These are phyloP conservation scores for Gonapodya prolifera DNA, from an alignment of 192 early-diverging fungal species.

Conservation along the genomic window DNA sequence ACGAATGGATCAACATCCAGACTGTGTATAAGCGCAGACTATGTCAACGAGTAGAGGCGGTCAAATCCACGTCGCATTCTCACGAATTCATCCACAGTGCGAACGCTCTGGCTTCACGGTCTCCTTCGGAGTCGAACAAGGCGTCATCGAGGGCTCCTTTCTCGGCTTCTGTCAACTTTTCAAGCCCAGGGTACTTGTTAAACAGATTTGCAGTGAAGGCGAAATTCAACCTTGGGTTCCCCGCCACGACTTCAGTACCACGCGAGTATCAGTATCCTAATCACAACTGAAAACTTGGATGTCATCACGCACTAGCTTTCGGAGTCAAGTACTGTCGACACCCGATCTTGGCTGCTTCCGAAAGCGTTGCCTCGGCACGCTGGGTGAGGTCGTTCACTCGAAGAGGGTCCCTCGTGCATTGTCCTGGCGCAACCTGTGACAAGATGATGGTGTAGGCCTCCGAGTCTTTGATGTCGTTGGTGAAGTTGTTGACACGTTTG, in stretches of 20 bases:
- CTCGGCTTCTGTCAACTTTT: slow-evolving; percentile 71
- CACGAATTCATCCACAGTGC: slow-evolving; percentile 97
- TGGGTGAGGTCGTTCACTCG: slow-evolving; percentile 57
- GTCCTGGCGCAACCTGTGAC: slow-evolving; percentile 74
- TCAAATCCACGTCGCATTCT: too few species aligned
- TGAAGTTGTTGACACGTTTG: slow-evolving; percentile 79
- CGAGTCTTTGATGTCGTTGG: slow-evolving; percentile 82
- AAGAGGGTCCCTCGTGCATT: slow-evolving; percentile 72
- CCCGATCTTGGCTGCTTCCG: slow-evolving; percentile 82
- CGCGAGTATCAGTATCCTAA: too few species aligned
- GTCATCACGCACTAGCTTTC: too few species aligned
- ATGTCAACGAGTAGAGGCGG: too few species aligned
- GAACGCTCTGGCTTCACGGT: slow-evolving; percentile 81
- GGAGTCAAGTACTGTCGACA: slow-evolving; percentile 92
- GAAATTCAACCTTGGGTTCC: slow-evolving; percentile 95
- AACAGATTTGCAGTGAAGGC: slow-evolving; percentile 98
- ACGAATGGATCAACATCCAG: slow-evolving; percentile 95
- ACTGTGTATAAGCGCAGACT: too few species aligned
- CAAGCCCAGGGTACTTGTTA: slow-evolving; percentile 93
- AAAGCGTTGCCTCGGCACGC: slow-evolving; percentile 80
- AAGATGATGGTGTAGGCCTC: slow-evolving; percentile 91
- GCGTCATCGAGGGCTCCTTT: slow-evolving; percentile 74
- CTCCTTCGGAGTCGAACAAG: slow-evolving; percentile 63
- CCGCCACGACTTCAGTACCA: too few species aligned
- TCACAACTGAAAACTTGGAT: too few species aligned